Conservation (phyloP, 2,329 filamentous ascomycete species). For the Phialophora chinensis region DNA sequence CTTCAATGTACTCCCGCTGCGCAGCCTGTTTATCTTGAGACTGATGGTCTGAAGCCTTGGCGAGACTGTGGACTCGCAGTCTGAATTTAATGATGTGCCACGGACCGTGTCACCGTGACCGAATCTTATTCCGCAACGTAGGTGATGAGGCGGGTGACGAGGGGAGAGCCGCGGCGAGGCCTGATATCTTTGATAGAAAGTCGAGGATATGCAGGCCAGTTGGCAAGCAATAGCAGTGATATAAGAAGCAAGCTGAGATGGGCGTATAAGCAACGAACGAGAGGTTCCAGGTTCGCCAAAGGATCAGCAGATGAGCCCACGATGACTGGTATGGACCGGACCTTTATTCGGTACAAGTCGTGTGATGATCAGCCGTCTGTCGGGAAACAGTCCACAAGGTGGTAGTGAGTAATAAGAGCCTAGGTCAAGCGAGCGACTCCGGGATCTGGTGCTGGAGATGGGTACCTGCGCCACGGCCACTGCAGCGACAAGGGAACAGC, state of each 20-base stretch:
- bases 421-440: conserved; percentile 9
- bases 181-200: not conserved
- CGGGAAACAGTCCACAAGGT: conserved; percentile 12
- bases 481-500: conserved; percentile 7
- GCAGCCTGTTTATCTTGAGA: conserved; percentile 6
- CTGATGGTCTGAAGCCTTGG: conserved; percentile 14
- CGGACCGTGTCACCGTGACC: conserved; percentile 23
- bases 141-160: not conserved
- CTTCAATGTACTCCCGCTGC: not conserved
- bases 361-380: conserved; percentile 20
- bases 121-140: not conserved
- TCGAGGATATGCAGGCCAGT: conserved; percentile 3
- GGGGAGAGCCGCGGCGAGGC: not conserved
- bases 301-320: conserved; percentile 11
- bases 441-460: conserved; percentile 7
- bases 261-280: not conserved
- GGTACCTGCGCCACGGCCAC: conserved; percentile 23
- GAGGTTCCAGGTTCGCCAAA: conserved; percentile 6
- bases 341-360: conserved; percentile 21
- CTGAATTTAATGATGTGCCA: conserved; percentile 15
- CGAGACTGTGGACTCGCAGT: conserved; percentile 25
- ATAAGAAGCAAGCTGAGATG: conserved; percentile 1
- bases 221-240: not conserved
- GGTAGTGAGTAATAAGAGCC: not conserved
- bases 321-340: conserved; percentile 9